These are phyloP conservation scores for Exophiala xenobiotica DNA, from an alignment of 2,329 filamentous ascomycete genomes.

Conservation along the genomic window DNA sequence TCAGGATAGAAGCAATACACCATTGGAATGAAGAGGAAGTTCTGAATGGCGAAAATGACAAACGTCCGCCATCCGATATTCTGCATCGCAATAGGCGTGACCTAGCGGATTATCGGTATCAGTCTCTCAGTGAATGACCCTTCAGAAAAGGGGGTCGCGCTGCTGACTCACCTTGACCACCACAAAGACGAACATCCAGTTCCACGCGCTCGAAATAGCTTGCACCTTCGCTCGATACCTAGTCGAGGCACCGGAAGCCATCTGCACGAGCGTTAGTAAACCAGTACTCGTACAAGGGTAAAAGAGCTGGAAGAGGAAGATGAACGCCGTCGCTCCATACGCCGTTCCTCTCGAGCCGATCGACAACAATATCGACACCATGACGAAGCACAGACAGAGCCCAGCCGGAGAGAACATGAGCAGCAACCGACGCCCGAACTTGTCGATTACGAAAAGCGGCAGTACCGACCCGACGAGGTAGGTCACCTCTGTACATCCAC, in stretches of 20 bases:
- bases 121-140: no score
- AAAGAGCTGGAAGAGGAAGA: slow-evolving; percentile 50
- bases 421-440: slow-evolving; percentile 42
- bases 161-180: slow-evolving; percentile 36
- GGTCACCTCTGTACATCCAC: not conserved
- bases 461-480: not conserved
- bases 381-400: slow-evolving; percentile 45
- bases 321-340: slow-evolving; percentile 45
- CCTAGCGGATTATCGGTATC: slow-evolving; percentile 64
- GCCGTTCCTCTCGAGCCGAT: slow-evolving; percentile 33
- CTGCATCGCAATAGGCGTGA: slow-evolving; percentile 41
- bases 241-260: slow-evolving; percentile 47
- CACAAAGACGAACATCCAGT: slow-evolving; percentile 38
- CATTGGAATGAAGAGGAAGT: slow-evolving; percentile 44
- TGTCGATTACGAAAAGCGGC: not conserved
- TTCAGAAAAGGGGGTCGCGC: no score
- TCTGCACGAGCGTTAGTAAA: slow-evolving; percentile 44
- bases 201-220: slow-evolving; percentile 40
- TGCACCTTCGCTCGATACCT: slow-evolving; percentile 41
- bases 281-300: no score
- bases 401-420: slow-evolving; percentile 44
- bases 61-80: slow-evolving; percentile 47
- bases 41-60: slow-evolving; percentile 35
- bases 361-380: slow-evolving; percentile 43
- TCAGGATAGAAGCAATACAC: slow-evolving; percentile 66